phyloP scores from a whole-genome alignment of 2,329 filamentous ascomycete genomes.

The Ascochyta pisi region DNA sequence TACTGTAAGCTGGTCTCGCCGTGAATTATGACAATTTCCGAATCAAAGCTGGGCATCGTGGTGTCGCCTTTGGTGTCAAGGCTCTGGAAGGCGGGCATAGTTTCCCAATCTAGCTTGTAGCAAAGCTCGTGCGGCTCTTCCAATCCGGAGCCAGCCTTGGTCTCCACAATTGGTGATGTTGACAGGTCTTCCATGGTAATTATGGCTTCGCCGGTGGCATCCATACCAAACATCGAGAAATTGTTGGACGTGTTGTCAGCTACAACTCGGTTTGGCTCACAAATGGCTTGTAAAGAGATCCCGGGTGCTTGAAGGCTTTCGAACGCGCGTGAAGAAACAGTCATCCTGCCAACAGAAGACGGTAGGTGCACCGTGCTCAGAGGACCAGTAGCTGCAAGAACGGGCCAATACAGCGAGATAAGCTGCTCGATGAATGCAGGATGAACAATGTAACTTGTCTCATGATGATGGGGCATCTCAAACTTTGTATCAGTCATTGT shows the following conservation, averaged over 20 bases:
- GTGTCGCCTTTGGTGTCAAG: neutral
- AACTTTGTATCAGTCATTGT: slow-evolving; percentile 22
- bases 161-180: slow-evolving; percentile 31
- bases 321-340: slow-evolving; percentile 23
- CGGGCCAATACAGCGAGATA: slow-evolving; percentile 38
- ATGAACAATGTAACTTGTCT: slow-evolving; percentile 36
- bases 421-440: slow-evolving; percentile 37
- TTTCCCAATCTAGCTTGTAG: slow-evolving; percentile 39
- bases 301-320: slow-evolving; percentile 6
- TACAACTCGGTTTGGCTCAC: slow-evolving; percentile 13
- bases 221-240: slow-evolving; percentile 33
- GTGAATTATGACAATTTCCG: slow-evolving; percentile 24
- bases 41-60: neutral
- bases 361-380: slow-evolving; percentile 31
- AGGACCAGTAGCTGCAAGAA: slow-evolving; percentile 21
- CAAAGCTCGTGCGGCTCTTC: slow-evolving; percentile 30
- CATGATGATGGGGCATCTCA: slow-evolving; percentile 40
- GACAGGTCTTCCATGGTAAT: slow-evolving; percentile 32
- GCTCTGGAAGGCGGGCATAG: neutral
- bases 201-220: slow-evolving; percentile 20
- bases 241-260: slow-evolving; percentile 24
- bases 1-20: slow-evolving; percentile 18
- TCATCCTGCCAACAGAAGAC: slow-evolving; percentile 32
- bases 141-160: slow-evolving; percentile 8
- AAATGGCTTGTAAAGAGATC: slow-evolving; percentile 22